Base-by-base conservation (phyloP, 495 filamentous ascomycete species). In the Penicillium coffeae region DNA sequence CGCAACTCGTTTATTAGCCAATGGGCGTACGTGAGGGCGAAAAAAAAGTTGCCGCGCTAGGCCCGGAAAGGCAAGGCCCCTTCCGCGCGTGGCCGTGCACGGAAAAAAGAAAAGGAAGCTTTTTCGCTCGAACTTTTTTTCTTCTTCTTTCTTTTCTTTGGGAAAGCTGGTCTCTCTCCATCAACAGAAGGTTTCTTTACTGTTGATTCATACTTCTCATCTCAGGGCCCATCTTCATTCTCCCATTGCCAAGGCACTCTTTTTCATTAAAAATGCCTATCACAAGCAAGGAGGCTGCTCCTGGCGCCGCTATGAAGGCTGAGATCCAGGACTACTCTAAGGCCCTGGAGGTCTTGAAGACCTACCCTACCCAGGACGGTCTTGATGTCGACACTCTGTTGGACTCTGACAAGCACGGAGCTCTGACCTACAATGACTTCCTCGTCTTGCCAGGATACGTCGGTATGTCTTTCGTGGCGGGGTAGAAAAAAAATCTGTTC, bases 401-500 rank as follows among this genome's bases (percentile, higher is more conserved):
- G 49, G 88, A 96, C 72, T 89, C 92, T 38, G 87, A 84, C 69
- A 83, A 78, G 61, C 83, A 87, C 64, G 93, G 93, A 51, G 93
- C 93, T 48, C 76, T 99, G 68, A 96, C 93, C 42, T 89, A 85
- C 69, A 87, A 87, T 66, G 83, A 87, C 61, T 87, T 87, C 69
- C 74, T 87, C 15, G 65, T 87, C 44, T 69, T 87, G 50, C 82
- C 79, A 21, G 82, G 81, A 57, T 85, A 81, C 63, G 81, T 87
- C 57, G 80, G 78, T 85, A 79, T 60, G 71, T 42, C 43, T 51
- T 27, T 10, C 14, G 19, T 47, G 37, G 38, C 34, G 34, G 33
- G 44, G 44, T 47, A 14, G 36, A n/a, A 27, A 16, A 33, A 37
- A 34, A 34, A 20, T 36, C 34, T 41, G 15, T 38, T 51, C 33